phyloP scores from a whole-genome alignment of 2,329 filamentous ascomycete genomes.

The Huntiella savannae region DNA sequence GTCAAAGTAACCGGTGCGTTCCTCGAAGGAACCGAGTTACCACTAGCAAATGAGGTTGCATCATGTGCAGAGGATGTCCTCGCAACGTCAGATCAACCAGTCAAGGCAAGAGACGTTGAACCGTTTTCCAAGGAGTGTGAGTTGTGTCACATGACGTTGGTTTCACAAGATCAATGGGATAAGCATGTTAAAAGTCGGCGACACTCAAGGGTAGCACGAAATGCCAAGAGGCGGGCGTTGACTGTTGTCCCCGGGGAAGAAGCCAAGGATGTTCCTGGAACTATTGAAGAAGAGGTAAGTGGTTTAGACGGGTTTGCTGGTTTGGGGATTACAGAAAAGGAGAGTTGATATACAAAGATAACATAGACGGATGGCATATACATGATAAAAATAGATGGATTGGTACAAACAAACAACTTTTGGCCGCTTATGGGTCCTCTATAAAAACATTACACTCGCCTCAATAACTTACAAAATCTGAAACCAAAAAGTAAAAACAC shows the following conservation, averaged over 20 bases:
- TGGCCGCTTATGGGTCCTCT: not conserved
- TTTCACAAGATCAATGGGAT: constrained; percentile 32
- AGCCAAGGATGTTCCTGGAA: not conserved
- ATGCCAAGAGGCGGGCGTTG: constrained; percentile 20
- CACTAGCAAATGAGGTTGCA: constrained; percentile 29
- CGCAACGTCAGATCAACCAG: constrained; percentile 16
- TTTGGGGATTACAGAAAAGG: too few species aligned
- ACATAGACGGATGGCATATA: not conserved
- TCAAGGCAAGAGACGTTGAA: constrained; percentile 29
- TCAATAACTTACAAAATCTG: not conserved
- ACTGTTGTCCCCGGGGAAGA: constrained; percentile 15
- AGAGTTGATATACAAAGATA: not conserved
- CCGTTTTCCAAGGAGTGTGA: constrained; percentile 48
- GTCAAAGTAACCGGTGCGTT: constrained; percentile 42
- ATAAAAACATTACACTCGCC: not conserved
- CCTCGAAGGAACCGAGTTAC: constrained; percentile 35
- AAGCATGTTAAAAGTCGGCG: constrained; percentile 21
- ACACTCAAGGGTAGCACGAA: constrained; percentile 20
- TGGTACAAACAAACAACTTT: not conserved
- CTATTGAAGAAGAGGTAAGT: not conserved
- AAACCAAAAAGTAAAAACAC: not conserved
- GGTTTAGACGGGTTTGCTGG: not conserved
- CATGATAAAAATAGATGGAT: not conserved
- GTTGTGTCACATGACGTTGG: constrained; percentile 44
- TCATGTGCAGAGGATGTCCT: constrained; percentile 34